These are phyloP conservation scores for Gossypium ekmanianum DNA, from an alignment of 345 rosid genomes.

Conservation along the genomic window DNA sequence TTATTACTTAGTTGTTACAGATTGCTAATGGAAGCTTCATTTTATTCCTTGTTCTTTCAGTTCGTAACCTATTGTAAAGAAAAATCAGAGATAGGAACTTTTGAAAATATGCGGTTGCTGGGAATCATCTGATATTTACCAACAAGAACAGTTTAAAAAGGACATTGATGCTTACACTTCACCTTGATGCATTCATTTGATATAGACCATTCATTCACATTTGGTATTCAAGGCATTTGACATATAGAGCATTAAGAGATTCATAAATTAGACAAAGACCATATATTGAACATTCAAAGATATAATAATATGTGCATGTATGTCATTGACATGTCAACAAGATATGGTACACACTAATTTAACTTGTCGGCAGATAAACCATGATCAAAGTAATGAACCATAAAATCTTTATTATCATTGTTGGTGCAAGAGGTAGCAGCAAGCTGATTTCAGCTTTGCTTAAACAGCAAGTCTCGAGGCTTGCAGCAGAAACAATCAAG, in stretches of 20 bases:
- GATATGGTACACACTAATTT: neutral
- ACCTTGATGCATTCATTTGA: constrained; percentile 1
- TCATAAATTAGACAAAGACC: neutral
- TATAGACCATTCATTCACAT: neutral
- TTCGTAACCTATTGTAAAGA: neutral
- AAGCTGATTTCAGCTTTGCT: no score
- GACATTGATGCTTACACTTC: constrained; percentile 1
- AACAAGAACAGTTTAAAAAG: neutral
- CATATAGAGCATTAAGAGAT: neutral
- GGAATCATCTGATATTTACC: neutral
- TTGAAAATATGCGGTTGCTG: neutral
- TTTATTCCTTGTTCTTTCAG: neutral
- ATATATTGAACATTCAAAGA: neutral
- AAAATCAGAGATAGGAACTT: neutral
- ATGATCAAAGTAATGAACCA: neutral
- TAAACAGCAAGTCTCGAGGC: no score
- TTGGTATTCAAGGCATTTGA: neutral
- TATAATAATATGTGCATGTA: neutral
- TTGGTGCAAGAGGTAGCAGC: no score
- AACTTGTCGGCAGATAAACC: neutral
- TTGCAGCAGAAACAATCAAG: no score
- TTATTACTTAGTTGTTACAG: no score
- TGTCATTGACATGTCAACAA: neutral
- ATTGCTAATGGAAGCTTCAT: no score
- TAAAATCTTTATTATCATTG: neutral